Conservation (phyloP, 169 alveolate species). For the Plasmodium knowlesi region DNA sequence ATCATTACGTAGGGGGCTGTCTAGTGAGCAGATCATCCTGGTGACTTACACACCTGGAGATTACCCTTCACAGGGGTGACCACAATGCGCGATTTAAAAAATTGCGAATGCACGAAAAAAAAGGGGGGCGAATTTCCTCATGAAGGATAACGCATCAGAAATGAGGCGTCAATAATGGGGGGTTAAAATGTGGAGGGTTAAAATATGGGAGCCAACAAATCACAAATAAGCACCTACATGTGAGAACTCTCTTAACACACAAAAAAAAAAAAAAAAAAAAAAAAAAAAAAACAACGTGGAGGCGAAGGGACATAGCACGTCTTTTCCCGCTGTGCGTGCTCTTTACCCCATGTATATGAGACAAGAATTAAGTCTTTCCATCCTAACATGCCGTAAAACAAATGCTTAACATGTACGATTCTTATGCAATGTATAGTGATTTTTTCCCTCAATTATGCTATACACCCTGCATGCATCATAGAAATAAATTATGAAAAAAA, state of each 20-base stretch:
- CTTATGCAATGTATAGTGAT: background rate
- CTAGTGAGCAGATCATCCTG: background rate
- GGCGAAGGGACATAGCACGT: background rate
- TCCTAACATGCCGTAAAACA: background rate
- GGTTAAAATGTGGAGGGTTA: background rate
- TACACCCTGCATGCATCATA: background rate
- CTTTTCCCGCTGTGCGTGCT: background rate
- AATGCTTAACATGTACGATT: background rate
- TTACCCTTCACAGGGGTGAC: background rate
- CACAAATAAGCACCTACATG: background rate
- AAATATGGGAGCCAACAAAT: background rate
- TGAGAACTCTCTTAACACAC: background rate
- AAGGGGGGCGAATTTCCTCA: background rate
- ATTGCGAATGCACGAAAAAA: background rate
- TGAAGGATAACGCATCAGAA: background rate
- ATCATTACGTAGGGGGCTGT: conserved; percentile 16
- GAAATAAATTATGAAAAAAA: background rate
- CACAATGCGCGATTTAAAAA: background rate
- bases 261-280: background rate
- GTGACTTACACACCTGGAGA: background rate
- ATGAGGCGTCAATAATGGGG: background rate
- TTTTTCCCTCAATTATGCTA: background rate
- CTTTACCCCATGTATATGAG: background rate
- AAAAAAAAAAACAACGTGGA: background rate
- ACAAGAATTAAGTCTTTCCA: background rate